A percentile compares a stretch with the other conserved stretches of the same genome.
phyloP scores from a whole-genome alignment of 2,329 filamentous ascomycete genomes.

The Colletotrichum salicis region DNA sequence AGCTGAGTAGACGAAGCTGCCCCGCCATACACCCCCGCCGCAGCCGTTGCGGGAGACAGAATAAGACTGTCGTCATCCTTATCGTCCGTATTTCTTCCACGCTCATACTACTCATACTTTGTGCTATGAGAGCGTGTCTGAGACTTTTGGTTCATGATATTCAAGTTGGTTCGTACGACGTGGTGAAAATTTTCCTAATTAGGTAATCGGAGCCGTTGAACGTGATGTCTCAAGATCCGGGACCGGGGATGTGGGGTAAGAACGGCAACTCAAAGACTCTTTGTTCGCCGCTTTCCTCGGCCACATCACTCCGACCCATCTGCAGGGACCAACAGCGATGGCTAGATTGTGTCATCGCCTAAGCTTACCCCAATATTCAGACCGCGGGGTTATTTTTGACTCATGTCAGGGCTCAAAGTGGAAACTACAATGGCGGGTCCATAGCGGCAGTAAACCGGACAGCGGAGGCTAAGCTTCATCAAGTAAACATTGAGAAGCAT shows the following conservation, averaged over 20 bases:
- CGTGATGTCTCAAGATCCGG: neutral
- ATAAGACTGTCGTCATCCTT: no score
- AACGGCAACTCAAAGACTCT: neutral
- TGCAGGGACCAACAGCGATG: neutral
- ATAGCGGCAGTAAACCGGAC: neutral
- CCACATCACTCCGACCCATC: neutral
- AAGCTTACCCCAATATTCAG: neutral
- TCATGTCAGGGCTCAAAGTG: neutral
- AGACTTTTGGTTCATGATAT: no score
- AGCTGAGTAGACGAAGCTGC: no score
- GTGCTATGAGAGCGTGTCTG: no score
- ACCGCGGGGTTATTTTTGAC: neutral
- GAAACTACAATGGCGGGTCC: neutral
- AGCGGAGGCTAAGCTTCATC: neutral
- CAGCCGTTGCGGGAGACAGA: no score
- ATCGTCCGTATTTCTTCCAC: no score
- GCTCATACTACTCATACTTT: no score
- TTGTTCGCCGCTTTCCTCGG: neutral
- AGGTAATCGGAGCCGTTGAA: neutral
- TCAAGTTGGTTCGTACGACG: neutral
- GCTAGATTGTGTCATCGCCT: neutral
- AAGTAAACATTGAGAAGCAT: neutral
- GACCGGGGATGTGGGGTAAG: neutral
- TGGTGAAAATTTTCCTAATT: neutral
- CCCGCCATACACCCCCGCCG: no score